These are phyloP conservation scores for Tephrocybe rancida DNA, from an alignment of 768 basidiomycete species.

Conservation along the genomic window DNA sequence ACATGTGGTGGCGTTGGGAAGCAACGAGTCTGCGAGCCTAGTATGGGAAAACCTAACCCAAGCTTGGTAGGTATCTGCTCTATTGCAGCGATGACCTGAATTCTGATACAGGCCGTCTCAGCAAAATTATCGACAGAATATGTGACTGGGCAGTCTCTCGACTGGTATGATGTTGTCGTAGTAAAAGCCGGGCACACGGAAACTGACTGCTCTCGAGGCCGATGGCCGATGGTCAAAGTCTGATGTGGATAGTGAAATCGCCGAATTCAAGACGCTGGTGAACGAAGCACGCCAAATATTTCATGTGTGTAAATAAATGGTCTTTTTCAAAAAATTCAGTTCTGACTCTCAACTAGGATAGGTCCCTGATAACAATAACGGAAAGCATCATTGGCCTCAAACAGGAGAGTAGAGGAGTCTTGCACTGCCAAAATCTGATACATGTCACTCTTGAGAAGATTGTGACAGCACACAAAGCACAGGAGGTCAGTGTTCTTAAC, in stretches of 20 bases:
- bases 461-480: too few species aligned
- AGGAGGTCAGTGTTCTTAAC: too few species aligned
- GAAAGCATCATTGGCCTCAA: not conserved
- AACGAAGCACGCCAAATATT: slow-evolving; percentile 6
- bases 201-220: not conserved
- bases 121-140: not conserved
- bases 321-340: not conserved
- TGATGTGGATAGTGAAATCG: slow-evolving; percentile 8
- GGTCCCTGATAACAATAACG: slow-evolving; percentile 7
- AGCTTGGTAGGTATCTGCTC: too few species aligned
- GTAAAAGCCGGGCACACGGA: not conserved
- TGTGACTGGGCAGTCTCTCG: not conserved
- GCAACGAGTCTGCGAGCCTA: too few species aligned
- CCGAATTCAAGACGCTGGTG: slow-evolving; percentile 9
- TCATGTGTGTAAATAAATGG: not conserved
- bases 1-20: too few species aligned
- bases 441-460: too few species aligned
- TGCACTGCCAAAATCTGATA: too few species aligned
- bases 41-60: too few species aligned
- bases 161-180: too few species aligned
- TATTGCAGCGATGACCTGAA: too few species aligned
- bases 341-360: not conserved
- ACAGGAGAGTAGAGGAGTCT: too few species aligned
- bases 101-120: too few species aligned
- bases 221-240: not conserved